A percentile compares a stretch with the other conserved stretches of the same genome.
Conservation (phyloP, 139 green algal species). For the Yamagishiella unicocca region DNA sequence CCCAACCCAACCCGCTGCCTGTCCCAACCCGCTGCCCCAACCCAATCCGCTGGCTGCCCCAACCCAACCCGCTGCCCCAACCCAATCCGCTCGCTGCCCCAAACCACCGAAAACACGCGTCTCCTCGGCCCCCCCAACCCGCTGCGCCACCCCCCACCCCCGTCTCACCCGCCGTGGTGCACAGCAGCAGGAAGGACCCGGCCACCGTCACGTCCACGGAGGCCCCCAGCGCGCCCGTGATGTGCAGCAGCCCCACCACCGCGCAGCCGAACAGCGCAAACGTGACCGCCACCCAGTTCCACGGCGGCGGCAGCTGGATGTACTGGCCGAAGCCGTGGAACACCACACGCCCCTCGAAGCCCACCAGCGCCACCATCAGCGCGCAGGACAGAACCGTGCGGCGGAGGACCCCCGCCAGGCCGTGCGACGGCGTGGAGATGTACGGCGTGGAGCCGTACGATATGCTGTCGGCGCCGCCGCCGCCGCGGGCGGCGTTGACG, state of each 20-base stretch:
- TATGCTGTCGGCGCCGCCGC: background rate
- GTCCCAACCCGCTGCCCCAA: no score
- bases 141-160: background rate
- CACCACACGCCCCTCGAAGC: constrained; percentile 91
- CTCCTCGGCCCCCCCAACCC: no score
- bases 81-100: no score
- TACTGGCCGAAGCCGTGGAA: constrained; percentile 94
- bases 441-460: background rate
- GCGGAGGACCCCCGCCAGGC: constrained; percentile 54
- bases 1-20: no score
- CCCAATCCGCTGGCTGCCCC: no score
- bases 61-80: no score
- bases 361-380: constrained; percentile 70
- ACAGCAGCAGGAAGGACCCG: constrained; percentile 67
- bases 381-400: constrained; percentile 38
- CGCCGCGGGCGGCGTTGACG: constrained; percentile 26
- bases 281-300: constrained; percentile 90
- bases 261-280: constrained; percentile 80
- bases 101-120: no score
- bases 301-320: constrained; percentile 89
- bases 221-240: constrained; percentile 61
- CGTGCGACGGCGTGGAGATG: constrained; percentile 2
- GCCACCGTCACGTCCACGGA: constrained; percentile 65
- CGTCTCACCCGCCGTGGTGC: constrained; percentile 62
- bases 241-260: constrained; percentile 70